Conservation (phyloP, 2,329 filamentous ascomycete species). For the Dendrostoma leiphaemia region DNA sequence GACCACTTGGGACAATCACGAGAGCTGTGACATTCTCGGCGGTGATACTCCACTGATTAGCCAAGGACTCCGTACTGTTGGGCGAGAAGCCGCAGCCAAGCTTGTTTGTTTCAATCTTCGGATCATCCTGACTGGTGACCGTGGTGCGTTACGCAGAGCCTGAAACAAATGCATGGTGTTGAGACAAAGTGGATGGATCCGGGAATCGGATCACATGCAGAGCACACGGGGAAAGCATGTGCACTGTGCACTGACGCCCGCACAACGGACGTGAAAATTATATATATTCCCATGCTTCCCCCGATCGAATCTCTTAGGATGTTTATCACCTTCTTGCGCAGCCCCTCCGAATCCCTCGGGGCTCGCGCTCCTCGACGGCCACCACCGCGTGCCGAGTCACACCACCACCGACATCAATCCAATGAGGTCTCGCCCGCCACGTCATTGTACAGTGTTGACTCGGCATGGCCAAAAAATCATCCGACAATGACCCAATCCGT, state of each 20-base stretch:
- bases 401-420: neutral
- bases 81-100: neutral
- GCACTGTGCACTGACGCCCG: too few species aligned
- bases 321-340: neutral
- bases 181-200: conserved; percentile 2
- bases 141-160: neutral
- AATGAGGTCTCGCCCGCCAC: neutral
- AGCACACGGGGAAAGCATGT: too few species aligned
- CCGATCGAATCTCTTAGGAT: too few species aligned
- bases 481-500: neutral
- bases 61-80: too few species aligned
- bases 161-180: conserved; percentile 8
- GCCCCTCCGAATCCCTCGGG: neutral
- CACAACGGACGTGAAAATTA: neutral
- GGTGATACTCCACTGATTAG: too few species aligned
- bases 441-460: neutral
- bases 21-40: too few species aligned
- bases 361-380: neutral
- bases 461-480: neutral
- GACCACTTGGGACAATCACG: too few species aligned
- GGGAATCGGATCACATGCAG: too few species aligned
- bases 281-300: neutral
- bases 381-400: neutral
- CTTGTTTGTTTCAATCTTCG: conserved; percentile 1
- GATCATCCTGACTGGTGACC: neutral